These are phyloP conservation scores for Plasmodium sp. DNA, from an alignment of 169 alveolate species.

Conservation along the genomic window DNA sequence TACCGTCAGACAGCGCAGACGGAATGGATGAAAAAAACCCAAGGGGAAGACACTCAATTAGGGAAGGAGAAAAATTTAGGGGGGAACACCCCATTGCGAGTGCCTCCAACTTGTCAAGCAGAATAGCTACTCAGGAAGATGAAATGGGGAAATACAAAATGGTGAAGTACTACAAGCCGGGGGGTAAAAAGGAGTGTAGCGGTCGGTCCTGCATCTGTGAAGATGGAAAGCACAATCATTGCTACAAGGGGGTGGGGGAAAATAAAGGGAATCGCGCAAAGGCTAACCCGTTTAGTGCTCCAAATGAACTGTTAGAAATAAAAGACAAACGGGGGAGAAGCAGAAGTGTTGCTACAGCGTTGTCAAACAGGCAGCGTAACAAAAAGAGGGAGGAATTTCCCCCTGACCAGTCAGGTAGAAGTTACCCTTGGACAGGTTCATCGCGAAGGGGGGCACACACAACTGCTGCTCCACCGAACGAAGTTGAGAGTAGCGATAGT, in stretches of 20 bases:
- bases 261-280: background rate
- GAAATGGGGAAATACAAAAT: background rate
- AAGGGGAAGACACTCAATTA: background rate
- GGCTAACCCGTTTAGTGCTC: background rate
- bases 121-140: background rate
- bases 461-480: background rate
- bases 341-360: background rate
- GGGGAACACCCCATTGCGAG: background rate
- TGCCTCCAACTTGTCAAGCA: background rate
- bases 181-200: background rate
- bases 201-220: background rate
- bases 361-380: background rate
- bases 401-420: background rate
- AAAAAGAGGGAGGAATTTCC: background rate
- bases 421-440: background rate
- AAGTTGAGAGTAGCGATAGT: background rate
- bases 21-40: background rate
- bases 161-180: conserved; percentile 3
- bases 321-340: conserved; percentile 2
- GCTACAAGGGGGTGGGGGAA: background rate
- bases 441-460: background rate
- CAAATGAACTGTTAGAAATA: conserved; percentile 7
- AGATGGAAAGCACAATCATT: background rate
- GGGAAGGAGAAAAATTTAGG: background rate
- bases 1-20: conserved; percentile 19